Base-by-base conservation (phyloP, 139 green algal species). In the Micractinium conductrix region DNA sequence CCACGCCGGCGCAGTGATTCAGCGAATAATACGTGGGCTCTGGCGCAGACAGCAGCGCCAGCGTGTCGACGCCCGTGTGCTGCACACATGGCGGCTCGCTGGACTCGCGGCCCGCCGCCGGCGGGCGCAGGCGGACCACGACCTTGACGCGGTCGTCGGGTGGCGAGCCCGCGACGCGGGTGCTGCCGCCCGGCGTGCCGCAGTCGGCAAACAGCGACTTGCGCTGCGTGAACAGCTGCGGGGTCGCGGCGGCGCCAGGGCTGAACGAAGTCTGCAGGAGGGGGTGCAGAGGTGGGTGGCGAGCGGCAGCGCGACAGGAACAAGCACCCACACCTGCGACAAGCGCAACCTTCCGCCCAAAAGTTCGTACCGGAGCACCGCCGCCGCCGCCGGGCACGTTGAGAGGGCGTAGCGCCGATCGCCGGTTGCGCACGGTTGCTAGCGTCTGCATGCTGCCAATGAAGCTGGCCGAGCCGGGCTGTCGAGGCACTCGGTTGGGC, bases 21-120 rank as follows among this genome's bases (percentile, higher is more conserved):
- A 95, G 94, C 1, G 78, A 87, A 76, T 91, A 93, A 21, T 90
- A 73, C 6, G 62, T 82, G 40, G 79, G 74, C 19, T 91, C 89
- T 50, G 81, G 81, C 0, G 71, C 55, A 0, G 9, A 55, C 10
- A 89, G 63, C 45, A 87, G 60, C 0, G 38, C 38, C 8, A 92
- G 55, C 2, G 30, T 83, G 22, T 81, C 37, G 8, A 74, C 78
- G 26, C 87, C 82, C 4, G 79, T 60, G 6, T 81, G 79, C 33
- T 55, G 62, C 22, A 92, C n/a, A 74, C 88, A 92, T 33, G 42
- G 43, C 22, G 43, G 62, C 44, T 93, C 76, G 42, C 37, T 67
- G 55, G 74, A 62, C n/a, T 89, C 72, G 19, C 86, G 81, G 50
- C 50, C 60, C n/a, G 67, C 33, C 6, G 84, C 87, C 19, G 84